Conservation (phyloP, 140 eudicot species). For the Anethum foeniculum region DNA sequence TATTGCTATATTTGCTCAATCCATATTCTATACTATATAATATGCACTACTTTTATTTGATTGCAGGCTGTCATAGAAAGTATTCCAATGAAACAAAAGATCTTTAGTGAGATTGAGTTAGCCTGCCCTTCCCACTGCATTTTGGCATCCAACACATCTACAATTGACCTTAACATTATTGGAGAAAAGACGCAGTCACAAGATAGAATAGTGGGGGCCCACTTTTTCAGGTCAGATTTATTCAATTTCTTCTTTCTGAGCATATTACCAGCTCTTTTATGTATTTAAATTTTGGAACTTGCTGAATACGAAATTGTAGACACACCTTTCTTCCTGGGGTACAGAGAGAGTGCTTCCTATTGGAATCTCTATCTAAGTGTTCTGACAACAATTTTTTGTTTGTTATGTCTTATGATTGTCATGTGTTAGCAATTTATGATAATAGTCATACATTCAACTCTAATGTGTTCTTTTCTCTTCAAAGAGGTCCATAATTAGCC, state of each 20-base stretch:
- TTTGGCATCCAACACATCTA: slow-evolving; percentile 66
- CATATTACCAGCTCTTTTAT: neutral
- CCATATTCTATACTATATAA: neutral
- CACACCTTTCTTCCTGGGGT: neutral
- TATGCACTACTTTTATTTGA: neutral
- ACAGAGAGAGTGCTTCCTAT: neutral
- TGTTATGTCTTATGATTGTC: neutral
- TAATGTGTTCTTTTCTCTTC: neutral
- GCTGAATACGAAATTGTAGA: neutral
- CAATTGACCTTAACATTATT: slow-evolving; percentile 44
- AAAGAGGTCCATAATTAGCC: neutral
- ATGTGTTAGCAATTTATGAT: neutral
- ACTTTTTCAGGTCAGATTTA: slow-evolving; percentile 55
- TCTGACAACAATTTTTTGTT: neutral
- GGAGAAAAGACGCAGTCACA: slow-evolving; percentile 58
- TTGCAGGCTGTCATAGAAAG: slow-evolving; percentile 63
- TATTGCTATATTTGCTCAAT: neutral
- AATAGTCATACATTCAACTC: neutral
- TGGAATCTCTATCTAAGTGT: neutral
- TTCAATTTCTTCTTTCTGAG: slow-evolving; percentile 9
- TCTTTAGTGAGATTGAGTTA: slow-evolving; percentile 54
- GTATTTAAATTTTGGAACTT: neutral
- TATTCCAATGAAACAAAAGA: slow-evolving; percentile 49
- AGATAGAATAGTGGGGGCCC: slow-evolving; percentile 64
- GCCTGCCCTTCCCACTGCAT: slow-evolving; percentile 61